Base-by-base conservation (phyloP, 192 early-diverging fungal genomes). In the Gigaspora rosea region DNA sequence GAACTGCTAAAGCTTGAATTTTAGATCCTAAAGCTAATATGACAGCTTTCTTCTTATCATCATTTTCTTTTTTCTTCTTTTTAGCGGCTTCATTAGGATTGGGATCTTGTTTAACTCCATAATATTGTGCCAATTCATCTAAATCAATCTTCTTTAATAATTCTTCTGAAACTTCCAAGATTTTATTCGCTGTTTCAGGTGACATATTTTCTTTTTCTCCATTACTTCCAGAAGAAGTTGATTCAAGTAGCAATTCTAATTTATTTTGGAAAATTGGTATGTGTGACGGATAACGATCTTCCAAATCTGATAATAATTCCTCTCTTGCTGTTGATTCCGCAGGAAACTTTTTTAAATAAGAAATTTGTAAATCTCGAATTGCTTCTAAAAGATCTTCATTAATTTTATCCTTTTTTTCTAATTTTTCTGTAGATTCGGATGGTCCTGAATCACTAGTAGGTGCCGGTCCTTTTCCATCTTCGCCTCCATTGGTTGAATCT, bases 261-360 rank as follows among this genome's bases (percentile, higher is more conserved):
- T 85, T 83, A 6, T 85, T 80, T 27, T 85, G 75, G 52, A 87
- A 79, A 27, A 92, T 80, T 8, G 90, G 87, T 54, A 94, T 73
- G 77, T 88, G 84, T 10, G 83, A 73, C 9, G 86, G 80, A 76
- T 92, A 87, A 22, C 89, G 86, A 15, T 78, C 65, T 66, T 96
- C 91, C 9, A 99, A 78, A 62, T 89, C 80, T 2, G 67, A 78
- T 27, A 91, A 54, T 41, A 94, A 57, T 32, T 82, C 80, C 54
- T 83, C 80, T 48, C 92, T 89, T 16, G 86, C 86, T 4, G 22
- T 76, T 18, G 86, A 88, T 35, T 88, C 89, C 2, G 86, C 84
- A 12, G 83, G 81, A 46, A 92, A 77, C 85, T 96, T 97, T 82
- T 93, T 94, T 61, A 98, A 74, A 83, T 89, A 90, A 4, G 89